phyloP scores from a whole-genome alignment of 441 rosid genomes.

The Biscutella laevigata region DNA sequence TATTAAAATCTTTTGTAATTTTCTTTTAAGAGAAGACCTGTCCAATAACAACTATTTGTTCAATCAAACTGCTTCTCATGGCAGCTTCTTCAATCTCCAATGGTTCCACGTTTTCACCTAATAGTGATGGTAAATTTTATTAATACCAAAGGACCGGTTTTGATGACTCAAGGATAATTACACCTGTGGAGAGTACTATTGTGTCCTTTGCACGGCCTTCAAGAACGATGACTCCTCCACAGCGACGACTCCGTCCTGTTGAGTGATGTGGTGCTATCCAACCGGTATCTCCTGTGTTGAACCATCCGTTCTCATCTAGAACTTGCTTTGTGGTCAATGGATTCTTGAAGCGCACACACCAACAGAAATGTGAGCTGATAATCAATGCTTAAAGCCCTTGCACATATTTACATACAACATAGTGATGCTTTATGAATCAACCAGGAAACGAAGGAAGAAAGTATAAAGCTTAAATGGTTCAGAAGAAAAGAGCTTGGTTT shows the following conservation, averaged over 20 bases:
- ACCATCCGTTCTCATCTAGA: constrained; percentile 72
- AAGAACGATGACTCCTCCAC: constrained; percentile 80
- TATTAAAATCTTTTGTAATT: not conserved
- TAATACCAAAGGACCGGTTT: not conserved
- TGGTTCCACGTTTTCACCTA: constrained; percentile 97
- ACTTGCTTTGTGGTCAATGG: constrained; percentile 57
- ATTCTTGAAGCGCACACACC: constrained; percentile 44
- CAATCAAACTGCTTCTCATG: constrained; percentile 66
- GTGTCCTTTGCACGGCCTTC: constrained; percentile 98
- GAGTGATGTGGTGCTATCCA: constrained; percentile 89
- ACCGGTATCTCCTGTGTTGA: constrained; percentile 80
- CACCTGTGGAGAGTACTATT: constrained; percentile 91
- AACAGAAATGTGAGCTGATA: not conserved
- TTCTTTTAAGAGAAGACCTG: constrained; percentile 40
- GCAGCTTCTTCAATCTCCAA: constrained; percentile 81
- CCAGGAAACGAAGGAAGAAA: not conserved
- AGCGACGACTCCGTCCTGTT: constrained; percentile 59
- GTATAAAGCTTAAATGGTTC: not conserved
- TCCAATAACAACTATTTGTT: constrained; percentile 78
- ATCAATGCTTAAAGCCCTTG: not conserved
- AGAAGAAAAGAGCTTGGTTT: not conserved
- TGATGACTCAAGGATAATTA: no score
- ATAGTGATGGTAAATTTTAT: constrained; percentile 1
- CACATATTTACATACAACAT: not conserved
- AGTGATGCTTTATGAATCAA: not conserved